phyloP scores from a whole-genome alignment of 108 stramenopile genomes.

The Skeletonema tropicum region DNA sequence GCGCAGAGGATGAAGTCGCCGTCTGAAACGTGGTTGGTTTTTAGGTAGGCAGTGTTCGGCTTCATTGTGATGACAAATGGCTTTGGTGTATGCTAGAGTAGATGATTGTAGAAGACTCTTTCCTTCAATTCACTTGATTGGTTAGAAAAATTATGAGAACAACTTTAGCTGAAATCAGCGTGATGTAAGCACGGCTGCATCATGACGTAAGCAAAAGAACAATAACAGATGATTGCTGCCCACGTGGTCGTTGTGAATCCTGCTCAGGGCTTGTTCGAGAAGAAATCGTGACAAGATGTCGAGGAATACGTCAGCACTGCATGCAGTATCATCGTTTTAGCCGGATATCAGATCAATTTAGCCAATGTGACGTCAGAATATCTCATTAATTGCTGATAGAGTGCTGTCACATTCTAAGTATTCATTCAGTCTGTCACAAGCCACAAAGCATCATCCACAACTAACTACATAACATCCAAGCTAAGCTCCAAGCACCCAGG shows the following conservation, averaged over 20 bases:
- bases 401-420: too few relatives aligned
- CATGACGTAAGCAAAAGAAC: slow-evolving; percentile 7
- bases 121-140: background rate
- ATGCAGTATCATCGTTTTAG: background rate
- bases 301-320: background rate
- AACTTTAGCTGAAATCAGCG: background rate
- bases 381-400: background rate
- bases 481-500: too few relatives aligned
- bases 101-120: background rate
- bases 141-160: background rate
- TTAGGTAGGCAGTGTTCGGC: background rate
- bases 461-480: too few relatives aligned
- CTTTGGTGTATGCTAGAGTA: too few relatives aligned
- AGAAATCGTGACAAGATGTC: background rate
- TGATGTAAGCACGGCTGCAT: background rate
- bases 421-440: too few relatives aligned
- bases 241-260: background rate
- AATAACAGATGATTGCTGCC: background rate
- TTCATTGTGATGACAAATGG: background rate
- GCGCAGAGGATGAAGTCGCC: background rate
- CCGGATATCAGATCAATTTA: background rate
- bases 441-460: too few relatives aligned
- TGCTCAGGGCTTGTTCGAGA: background rate
- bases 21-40: background rate
- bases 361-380: background rate